Evolutionary conservation across 148 eudicot species (phyloP).

Genomic region (Fagopyrum homotropicum): DNA sequence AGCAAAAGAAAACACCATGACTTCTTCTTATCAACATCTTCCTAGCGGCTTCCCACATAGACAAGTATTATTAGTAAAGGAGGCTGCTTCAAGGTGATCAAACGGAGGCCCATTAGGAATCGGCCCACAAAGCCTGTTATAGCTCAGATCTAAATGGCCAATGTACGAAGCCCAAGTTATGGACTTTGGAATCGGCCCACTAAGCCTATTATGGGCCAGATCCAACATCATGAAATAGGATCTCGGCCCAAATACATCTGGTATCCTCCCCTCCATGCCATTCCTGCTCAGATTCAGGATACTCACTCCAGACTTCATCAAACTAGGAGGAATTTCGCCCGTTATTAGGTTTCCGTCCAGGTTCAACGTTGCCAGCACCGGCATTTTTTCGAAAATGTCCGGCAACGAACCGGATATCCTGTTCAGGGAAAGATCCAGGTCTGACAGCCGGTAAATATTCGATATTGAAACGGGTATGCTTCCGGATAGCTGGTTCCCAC

Average conservation of each 20-base stretch:
- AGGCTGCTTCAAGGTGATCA: conserved; percentile 77
- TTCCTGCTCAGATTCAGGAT: conserved; percentile 78
- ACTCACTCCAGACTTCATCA: conserved; percentile 44
- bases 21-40: conserved; percentile 28
- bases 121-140: conserved; percentile 70
- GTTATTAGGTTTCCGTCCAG: conserved; percentile 54
- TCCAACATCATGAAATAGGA: conserved; percentile 77
- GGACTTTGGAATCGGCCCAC: conserved; percentile 64
- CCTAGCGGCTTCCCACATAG: conserved; percentile 81
- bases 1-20: neutral
- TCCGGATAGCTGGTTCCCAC: conserved; percentile 55
- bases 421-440: conserved; percentile 44
- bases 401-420: conserved; percentile 55
- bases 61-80: conserved; percentile 66
- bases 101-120: conserved; percentile 68
- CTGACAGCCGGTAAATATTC: conserved; percentile 33
- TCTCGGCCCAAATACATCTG: conserved; percentile 67
- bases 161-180: conserved; percentile 46
- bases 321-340: conserved; percentile 27
- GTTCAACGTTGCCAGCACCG: conserved; percentile 37
- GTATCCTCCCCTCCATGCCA: conserved; percentile 56
- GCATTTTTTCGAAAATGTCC: conserved; percentile 41
- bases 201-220: conserved; percentile 52
- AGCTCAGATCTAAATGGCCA: conserved; percentile 80
- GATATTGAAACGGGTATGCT: conserved; percentile 54